Percentiles rank a stretch among this genome's conserved stretches.
phyloP scores from a whole-genome alignment of 495 filamentous ascomycete genomes.

The Xylaria flabelliformis region DNA sequence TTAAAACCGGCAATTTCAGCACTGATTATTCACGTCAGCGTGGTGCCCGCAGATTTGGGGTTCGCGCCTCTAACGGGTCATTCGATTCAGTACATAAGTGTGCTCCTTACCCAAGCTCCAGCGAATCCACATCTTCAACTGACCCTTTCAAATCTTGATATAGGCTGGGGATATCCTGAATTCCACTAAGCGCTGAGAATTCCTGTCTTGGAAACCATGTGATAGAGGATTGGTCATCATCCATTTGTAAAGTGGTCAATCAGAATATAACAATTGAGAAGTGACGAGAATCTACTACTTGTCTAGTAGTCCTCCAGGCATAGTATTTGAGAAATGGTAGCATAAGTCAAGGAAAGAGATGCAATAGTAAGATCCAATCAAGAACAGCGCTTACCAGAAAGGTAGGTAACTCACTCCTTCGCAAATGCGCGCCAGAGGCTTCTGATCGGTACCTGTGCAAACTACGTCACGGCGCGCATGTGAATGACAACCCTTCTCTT shows the following conservation, averaged over 20 bases:
- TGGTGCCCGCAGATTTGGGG: background rate
- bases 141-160: background rate
- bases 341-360: background rate
- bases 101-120: background rate
- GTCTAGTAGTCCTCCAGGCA: background rate
- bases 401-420: background rate
- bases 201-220: constrained; percentile 11
- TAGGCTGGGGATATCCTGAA: background rate
- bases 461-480: background rate
- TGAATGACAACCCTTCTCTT: background rate
- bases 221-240: constrained; percentile 1
- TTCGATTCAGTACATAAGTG: background rate
- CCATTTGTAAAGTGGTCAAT: background rate
- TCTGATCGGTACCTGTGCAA: background rate
- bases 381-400: background rate
- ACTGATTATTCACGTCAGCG: background rate
- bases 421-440: background rate
- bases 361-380: background rate
- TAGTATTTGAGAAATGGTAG: background rate
- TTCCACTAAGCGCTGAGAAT: background rate
- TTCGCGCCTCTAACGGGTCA: background rate
- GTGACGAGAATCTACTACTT: background rate
- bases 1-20: background rate
- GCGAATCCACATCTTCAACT: background rate
- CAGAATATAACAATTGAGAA: background rate